Conservation (phyloP, 2,329 filamentous ascomycete genomes). For the Hypoxylon sp. region DNA sequence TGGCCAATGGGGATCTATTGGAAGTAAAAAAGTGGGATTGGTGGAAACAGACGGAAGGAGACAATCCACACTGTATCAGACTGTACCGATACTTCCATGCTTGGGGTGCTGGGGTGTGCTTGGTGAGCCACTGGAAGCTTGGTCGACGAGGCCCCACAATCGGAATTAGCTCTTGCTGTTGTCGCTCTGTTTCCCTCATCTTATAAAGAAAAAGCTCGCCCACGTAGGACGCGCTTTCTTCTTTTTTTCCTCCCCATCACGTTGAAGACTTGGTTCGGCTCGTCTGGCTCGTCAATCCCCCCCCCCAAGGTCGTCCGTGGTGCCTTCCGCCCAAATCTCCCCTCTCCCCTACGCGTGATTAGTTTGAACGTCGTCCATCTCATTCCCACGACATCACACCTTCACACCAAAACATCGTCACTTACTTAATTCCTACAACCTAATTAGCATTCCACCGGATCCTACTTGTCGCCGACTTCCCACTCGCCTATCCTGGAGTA, state of each 20-base stretch:
- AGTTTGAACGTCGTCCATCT: slow-evolving; percentile 42
- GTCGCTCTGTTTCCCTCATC: slow-evolving; percentile 37
- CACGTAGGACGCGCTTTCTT: slow-evolving; percentile 41
- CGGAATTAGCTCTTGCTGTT: slow-evolving; percentile 45
- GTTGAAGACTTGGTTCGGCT: slow-evolving; percentile 49
- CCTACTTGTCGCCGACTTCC: slow-evolving; percentile 32
- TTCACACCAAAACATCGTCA: slow-evolving; percentile 43
- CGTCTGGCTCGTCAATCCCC: slow-evolving; percentile 48
- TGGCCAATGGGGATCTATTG: slow-evolving; percentile 39
- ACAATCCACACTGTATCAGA: slow-evolving; percentile 36
- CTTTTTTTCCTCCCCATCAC: slow-evolving; percentile 42
- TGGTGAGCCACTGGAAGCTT: slow-evolving; percentile 39
- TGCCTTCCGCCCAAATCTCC: slow-evolving; percentile 50
- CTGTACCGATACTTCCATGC: slow-evolving; percentile 40
- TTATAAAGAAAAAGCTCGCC: slow-evolving; percentile 46
- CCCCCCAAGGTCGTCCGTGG: slow-evolving; percentile 50
- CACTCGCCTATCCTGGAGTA: slow-evolving; percentile 38
- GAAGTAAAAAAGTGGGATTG: slow-evolving; percentile 12
- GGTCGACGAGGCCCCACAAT: slow-evolving; percentile 40
- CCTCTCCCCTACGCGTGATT: slow-evolving; percentile 45
- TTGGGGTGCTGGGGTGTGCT: background rate
- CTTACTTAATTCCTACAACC: slow-evolving; percentile 37
- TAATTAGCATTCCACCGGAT: slow-evolving; percentile 50
- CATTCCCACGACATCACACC: slow-evolving; percentile 36
- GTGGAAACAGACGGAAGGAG: slow-evolving; percentile 35